Evolutionary conservation across 495 filamentous ascomycete species (phyloP).

Genomic region (Penicillium herquei): DNA sequence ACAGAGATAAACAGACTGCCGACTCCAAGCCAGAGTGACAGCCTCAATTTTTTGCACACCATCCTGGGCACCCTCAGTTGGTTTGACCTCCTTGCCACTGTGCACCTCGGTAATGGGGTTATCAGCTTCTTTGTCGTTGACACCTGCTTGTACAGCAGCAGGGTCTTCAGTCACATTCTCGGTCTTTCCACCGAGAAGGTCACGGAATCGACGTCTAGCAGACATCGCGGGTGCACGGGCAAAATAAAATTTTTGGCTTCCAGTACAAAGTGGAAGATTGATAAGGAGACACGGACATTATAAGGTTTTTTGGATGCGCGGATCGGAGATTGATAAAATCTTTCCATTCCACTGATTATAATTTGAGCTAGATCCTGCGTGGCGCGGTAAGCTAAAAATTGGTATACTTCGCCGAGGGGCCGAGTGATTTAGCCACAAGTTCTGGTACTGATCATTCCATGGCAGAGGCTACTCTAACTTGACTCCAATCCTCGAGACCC

Average conservation of each 20-base stretch:
- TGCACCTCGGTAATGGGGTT: not conserved
- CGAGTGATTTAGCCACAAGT: not conserved
- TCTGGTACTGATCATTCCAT: not conserved
- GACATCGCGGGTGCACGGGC: not conserved
- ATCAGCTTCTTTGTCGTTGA: not conserved
- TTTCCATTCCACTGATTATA: not conserved
- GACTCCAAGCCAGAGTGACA: slow-evolving; percentile 18
- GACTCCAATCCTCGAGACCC: too few relatives aligned
- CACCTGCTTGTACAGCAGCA: not conserved
- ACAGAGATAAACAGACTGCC: slow-evolving; percentile 4
- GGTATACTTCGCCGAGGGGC: too few relatives aligned
- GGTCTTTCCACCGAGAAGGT: not conserved
- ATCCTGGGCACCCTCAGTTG: slow-evolving; percentile 11
- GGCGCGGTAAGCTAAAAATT: not conserved
- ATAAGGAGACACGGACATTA: not conserved
- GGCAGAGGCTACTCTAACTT: too few relatives aligned
- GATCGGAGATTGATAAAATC: not conserved
- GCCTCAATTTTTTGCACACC: slow-evolving; percentile 24
- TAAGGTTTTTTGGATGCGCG: not conserved
- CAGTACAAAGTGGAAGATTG: not conserved
- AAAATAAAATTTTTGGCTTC: not conserved
- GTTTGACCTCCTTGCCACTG: slow-evolving; percentile 7
- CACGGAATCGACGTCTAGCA: not conserved
- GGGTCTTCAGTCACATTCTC: not conserved
- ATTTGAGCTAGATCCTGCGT: not conserved